Evolutionary conservation across 306 rosid genomes (phyloP).

Genomic region (Mimosa pudica): DNA sequence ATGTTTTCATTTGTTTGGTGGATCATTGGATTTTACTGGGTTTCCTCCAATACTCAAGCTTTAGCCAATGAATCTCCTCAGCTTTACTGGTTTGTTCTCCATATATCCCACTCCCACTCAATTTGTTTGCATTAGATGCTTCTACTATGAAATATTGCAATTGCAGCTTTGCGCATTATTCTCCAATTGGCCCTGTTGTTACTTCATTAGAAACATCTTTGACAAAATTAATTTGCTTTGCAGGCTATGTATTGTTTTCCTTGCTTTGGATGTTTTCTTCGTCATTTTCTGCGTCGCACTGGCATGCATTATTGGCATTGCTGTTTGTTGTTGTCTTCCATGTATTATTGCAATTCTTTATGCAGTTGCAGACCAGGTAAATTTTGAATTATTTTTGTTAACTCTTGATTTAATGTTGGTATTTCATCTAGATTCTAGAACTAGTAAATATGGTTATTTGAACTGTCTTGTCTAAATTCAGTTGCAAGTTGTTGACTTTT

Average conservation of each 20-base stretch:
- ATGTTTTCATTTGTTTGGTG: slow-evolving; percentile 99
- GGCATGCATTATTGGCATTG: slow-evolving; percentile 93
- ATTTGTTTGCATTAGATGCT: neutral
- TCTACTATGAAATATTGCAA: neutral
- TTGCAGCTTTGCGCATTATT: neutral
- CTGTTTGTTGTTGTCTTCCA: slow-evolving; percentile 98
- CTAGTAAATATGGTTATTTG: neutral
- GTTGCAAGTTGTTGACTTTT: neutral
- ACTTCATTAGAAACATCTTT: slow-evolving; percentile 19
- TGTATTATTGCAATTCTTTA: slow-evolving; percentile 88
- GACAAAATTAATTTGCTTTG: slow-evolving; percentile 44
- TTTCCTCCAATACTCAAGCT: slow-evolving; percentile 74
- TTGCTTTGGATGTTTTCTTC: slow-evolving; percentile 98
- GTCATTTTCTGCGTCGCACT: slow-evolving; percentile 96
- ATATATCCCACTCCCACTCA: slow-evolving; percentile 21
- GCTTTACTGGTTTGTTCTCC: slow-evolving; percentile 81
- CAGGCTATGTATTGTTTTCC: slow-evolving; percentile 93
- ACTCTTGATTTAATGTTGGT: slow-evolving; percentile 31
- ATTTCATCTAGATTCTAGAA: slow-evolving; percentile 19
- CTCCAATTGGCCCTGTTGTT: slow-evolving; percentile 32
- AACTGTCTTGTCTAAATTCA: neutral
- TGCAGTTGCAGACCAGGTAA: slow-evolving; percentile 97
- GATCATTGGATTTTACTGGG: slow-evolving; percentile 98
- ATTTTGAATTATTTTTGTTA: slow-evolving; percentile 28
- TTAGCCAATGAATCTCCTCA: slow-evolving; percentile 69